Evolutionary conservation across 495 filamentous ascomycete genomes (phyloP), one percentile per base, ranked within the genome.

Genomic region (Jackrogersella multiformis): DNA sequence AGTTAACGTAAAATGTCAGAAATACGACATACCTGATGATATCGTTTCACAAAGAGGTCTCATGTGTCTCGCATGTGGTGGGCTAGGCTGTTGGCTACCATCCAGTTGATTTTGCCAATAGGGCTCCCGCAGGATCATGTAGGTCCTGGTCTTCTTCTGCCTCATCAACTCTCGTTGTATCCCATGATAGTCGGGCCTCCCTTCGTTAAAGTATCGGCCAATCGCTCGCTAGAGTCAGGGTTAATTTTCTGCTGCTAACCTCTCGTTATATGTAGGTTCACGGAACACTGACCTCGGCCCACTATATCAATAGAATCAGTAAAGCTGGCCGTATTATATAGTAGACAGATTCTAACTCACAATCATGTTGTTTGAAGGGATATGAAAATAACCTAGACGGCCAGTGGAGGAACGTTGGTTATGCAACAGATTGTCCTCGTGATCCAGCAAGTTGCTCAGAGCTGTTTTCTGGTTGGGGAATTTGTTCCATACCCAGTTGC

Each of bases 51-150:
- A 80, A 0, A 78, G 56, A 2, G 78, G 73, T 0, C 72, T 58
- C 77, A 82, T 74, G 24, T 80, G 75, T 8, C 79, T 71, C 1
- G 76, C 72, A 18, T 82, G 80, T 0, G 78, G 72, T 0, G 68
- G 63, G 0, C 49, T 67, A 15, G 56, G 72, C 5, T 49, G 23
- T 9, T 66, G 55, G 18, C 56, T 48, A 0, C 72, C 77, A 18
- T 75, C 59, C 16, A 73, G 10, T 16, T 68, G 68, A 0, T 61
- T 52, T 1, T 60, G 56, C 71, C 71, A 73, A 23, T 66, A 73
- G 16, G 24, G 57, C 9, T 71, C 64, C 6, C 57, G 59, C 2
- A 73, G 61, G 4, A 73, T 35, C 60, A 71, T 73, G 10, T 55
- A 42, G 2, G 68, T 23, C 16, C 23, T 41, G 0, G 60, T 64